These are phyloP conservation scores for Talaromyces sp. DNA, from an alignment of 2,329 filamentous ascomycete genomes.

Conservation along the genomic window DNA sequence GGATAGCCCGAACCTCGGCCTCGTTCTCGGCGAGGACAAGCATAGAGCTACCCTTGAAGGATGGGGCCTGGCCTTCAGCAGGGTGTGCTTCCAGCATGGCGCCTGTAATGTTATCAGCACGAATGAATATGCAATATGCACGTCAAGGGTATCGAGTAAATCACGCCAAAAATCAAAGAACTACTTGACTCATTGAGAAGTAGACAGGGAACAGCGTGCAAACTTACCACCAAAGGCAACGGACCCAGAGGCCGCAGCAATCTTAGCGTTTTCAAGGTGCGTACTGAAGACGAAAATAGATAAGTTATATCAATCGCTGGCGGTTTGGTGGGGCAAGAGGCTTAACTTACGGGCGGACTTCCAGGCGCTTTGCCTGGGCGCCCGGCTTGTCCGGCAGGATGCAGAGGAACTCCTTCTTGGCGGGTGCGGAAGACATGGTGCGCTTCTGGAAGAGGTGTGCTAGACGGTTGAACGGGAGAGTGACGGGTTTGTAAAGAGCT, in stretches of 20 bases:
- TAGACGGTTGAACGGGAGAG: constrained; percentile 4
- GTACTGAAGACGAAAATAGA: constrained; percentile 33
- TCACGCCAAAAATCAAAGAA: background rate
- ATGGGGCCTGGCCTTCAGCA: constrained; percentile 61
- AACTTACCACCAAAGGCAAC: constrained; percentile 68
- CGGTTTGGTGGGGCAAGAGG: background rate
- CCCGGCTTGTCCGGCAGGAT: constrained; percentile 69
- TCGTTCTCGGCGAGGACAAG: constrained; percentile 67
- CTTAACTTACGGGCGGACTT: constrained; percentile 39
- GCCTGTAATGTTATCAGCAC: constrained; percentile 49
- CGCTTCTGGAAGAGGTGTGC: constrained; percentile 7
- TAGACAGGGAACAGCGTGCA: background rate
- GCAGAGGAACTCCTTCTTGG: constrained; percentile 67
- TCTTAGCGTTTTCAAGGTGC: constrained; percentile 62
- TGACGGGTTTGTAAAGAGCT: background rate
- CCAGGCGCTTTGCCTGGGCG: constrained; percentile 62
- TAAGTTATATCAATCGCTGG: background rate
- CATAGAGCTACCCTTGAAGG: constrained; percentile 74
- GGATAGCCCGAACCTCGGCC: constrained; percentile 67
- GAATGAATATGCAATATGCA: too few species aligned
- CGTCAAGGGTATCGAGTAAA: too few species aligned
- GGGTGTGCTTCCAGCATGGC: constrained; percentile 69
- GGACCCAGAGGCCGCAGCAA: constrained; percentile 57
- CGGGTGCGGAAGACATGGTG: constrained; percentile 29
- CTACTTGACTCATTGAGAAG: too few species aligned